Evolutionary conservation across 2,329 filamentous ascomycete species (phyloP).

Genomic region (Fusarium dlaminii): DNA sequence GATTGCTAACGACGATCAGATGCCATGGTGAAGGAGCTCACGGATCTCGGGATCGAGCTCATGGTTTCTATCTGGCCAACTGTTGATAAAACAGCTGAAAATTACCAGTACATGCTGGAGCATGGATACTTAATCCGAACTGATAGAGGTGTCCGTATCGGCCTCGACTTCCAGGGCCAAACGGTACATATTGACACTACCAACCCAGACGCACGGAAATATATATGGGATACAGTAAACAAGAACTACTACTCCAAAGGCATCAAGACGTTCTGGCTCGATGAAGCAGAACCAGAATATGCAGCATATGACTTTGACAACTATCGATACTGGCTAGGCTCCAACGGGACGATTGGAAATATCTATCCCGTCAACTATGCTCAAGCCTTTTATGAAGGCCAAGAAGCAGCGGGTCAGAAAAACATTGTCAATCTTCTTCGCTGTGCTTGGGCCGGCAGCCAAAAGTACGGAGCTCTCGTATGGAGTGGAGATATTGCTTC

Average conservation of each 20-base stretch:
- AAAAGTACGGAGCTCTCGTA: conserved; percentile 71
- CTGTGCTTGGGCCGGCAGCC: conserved; percentile 63
- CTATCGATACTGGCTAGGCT: conserved; percentile 56
- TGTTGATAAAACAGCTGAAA: conserved; percentile 66
- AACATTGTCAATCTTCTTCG: conserved; percentile 66
- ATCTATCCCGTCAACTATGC: conserved; percentile 68
- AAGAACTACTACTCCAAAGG: conserved; percentile 70
- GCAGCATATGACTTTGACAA: conserved; percentile 72
- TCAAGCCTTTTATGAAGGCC: conserved; percentile 68
- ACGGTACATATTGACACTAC: conserved; percentile 72
- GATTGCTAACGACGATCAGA: conserved; percentile 45
- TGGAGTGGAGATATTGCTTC: conserved; percentile 75
- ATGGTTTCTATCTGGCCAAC: conserved; percentile 79
- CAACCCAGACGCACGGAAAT: conserved; percentile 66
- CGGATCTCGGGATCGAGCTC: conserved; percentile 67
- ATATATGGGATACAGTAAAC: conserved; percentile 67
- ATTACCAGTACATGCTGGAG: conserved; percentile 70
- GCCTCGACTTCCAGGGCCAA: conserved; percentile 68
- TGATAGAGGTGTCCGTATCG: conserved; percentile 67
- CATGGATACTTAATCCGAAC: conserved; percentile 67
- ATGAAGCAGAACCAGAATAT: conserved; percentile 76
- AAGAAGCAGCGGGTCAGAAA: conserved; percentile 59
- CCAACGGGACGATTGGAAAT: conserved; percentile 61
- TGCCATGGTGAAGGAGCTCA: conserved; percentile 70
- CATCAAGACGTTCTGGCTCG: conserved; percentile 73